A percentile compares a stretch with the other conserved stretches of the same genome.
phyloP scores from a whole-genome alignment of 495 filamentous ascomycete genomes.

The Penicillium crystallinum region DNA sequence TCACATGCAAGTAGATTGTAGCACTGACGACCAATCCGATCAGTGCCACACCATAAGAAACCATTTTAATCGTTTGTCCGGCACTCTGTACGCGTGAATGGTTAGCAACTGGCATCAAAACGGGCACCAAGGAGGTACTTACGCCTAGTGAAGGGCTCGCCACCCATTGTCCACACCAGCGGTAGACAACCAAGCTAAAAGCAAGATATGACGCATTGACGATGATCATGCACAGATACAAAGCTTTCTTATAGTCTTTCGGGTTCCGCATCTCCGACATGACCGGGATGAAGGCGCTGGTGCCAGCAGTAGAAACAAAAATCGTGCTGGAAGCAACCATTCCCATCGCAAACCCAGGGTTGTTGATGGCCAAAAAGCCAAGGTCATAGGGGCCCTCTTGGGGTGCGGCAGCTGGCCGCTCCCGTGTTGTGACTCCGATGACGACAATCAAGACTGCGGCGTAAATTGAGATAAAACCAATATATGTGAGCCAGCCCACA shows the following conservation, averaged over 20 bases:
- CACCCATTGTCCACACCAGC: slow-evolving; percentile 63
- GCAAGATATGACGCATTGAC: slow-evolving; percentile 58
- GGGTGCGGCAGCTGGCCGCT: slow-evolving; percentile 34
- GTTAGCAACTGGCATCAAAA: not conserved
- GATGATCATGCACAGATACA: slow-evolving; percentile 53
- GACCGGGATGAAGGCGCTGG: slow-evolving; percentile 65
- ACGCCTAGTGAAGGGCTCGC: slow-evolving; percentile 60
- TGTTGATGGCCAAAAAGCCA: slow-evolving; percentile 36
- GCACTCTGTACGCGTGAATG: slow-evolving; percentile 39
- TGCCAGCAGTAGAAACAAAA: slow-evolving; percentile 46
- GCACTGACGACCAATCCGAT: slow-evolving; percentile 48
- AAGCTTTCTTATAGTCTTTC: slow-evolving; percentile 56
- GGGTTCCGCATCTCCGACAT: slow-evolving; percentile 71
- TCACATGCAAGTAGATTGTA: slow-evolving; percentile 57
- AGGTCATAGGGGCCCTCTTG: slow-evolving; percentile 31
- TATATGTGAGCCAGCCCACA: slow-evolving; percentile 40
- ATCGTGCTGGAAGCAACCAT: slow-evolving; percentile 37
- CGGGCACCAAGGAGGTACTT: not conserved
- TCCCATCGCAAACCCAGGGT: slow-evolving; percentile 29
- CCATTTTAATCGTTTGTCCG: slow-evolving; percentile 53
- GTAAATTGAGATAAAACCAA: slow-evolving; percentile 40
- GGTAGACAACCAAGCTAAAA: slow-evolving; percentile 52
- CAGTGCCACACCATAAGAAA: slow-evolving; percentile 66
- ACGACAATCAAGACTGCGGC: slow-evolving; percentile 45
- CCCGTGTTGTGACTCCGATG: slow-evolving; percentile 37